Evolutionary conservation across 2,329 filamentous ascomycete species (phyloP), one percentile per base, ranked within the genome.

Genomic region (Monosporascus sp.): DNA sequence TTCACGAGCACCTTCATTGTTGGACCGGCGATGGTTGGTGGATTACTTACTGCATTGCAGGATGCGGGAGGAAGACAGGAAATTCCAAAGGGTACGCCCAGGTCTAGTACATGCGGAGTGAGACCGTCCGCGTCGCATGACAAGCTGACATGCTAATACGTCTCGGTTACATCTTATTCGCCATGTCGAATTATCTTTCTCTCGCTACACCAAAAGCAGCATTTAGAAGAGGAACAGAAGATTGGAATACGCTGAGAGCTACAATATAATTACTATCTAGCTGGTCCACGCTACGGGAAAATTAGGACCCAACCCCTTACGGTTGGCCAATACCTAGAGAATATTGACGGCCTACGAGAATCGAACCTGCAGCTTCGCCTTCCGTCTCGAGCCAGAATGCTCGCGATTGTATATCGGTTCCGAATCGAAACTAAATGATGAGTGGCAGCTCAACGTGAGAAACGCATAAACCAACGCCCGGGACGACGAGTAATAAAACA

Each of bases 391-490:
- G 43, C 43, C 43, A 17, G 1, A 16, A 17, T 7, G 43, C 43
- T 27, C 24, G n/a, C 14, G 8, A n/a, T n/a, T 27, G 24, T 46
- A 46, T 27, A 46, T 26, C 22, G 43, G 43, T 46, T 31, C 24
- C 43, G 43, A 55, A 59, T 59, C 55, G 61, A 60, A 56, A 63
- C 65, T 66, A 66, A 53, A 66, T 61, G 55, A 69, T 69, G 62
- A 68, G 66, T 63, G 53, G 59, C 56, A 58, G 51, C 55, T 60
- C 59, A 57, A 54, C 58, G 51, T 48, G 24, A 59, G 49, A 60
- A 61, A 56, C 53, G 51, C 53, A 61, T 62, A 55, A 48, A 55
- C 49, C 52, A 58, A 60, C 48, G 57, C 53, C 59, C 56, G 36
- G 50, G 50, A 43, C 31, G 51, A 61, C 50, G 60, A 59, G 56